phyloP scores from a whole-genome alignment of 257 asterid genomes.

The Lithospermum erythrorhizon region DNA sequence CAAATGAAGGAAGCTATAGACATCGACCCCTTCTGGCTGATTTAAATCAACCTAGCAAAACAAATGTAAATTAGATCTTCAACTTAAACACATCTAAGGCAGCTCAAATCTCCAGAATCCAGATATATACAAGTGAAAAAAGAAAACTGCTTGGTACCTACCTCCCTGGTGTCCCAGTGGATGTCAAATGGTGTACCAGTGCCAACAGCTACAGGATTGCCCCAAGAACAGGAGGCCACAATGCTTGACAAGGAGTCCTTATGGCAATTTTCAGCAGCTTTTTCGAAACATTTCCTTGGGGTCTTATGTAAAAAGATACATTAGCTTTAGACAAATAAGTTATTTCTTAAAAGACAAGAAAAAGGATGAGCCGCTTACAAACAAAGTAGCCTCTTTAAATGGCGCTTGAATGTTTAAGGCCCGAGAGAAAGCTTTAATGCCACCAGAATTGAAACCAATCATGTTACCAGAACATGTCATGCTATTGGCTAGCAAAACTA shows the following conservation, averaged over 20 bases:
- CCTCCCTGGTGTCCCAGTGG: slow-evolving; percentile 81
- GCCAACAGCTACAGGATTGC: slow-evolving; percentile 86
- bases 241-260: slow-evolving; percentile 71
- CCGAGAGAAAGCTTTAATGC: slow-evolving; percentile 71
- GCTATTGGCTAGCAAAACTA: slow-evolving; percentile 79
- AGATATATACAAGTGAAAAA: not conserved
- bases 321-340: slow-evolving; percentile 6
- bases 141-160: slow-evolving; percentile 14
- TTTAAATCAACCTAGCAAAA: slow-evolving; percentile 49
- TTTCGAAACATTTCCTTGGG: slow-evolving; percentile 87
- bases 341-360: slow-evolving; percentile 4
- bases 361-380: slow-evolving; percentile 40
- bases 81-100: not conserved
- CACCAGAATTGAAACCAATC: slow-evolving; percentile 88
- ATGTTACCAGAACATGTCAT: slow-evolving; percentile 89
- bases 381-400: slow-evolving; percentile 79
- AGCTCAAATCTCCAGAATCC: not conserved
- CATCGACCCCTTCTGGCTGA: slow-evolving; percentile 47
- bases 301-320: slow-evolving; percentile 38
- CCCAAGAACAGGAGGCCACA: slow-evolving; percentile 99
- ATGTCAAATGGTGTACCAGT: slow-evolving; percentile 90
- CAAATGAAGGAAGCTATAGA: slow-evolving; percentile 74
- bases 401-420: slow-evolving; percentile 80
- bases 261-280: slow-evolving; percentile 94
- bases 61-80: slow-evolving; percentile 3